These are phyloP conservation scores for Paraglomus occultum DNA, from an alignment of 192 early-diverging fungal species.

Conservation along the genomic window DNA sequence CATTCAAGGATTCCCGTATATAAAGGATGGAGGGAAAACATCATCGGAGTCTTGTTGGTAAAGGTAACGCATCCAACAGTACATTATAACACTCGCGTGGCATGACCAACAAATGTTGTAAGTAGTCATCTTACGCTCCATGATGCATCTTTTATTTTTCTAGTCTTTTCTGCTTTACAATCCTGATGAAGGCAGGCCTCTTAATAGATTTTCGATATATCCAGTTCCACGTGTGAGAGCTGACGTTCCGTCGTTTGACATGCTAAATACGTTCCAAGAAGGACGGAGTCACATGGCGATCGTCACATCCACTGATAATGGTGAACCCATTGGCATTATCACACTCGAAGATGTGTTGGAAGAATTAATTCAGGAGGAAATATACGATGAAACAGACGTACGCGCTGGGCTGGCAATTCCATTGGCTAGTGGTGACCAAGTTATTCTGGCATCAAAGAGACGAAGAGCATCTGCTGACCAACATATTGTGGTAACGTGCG, in stretches of 20 bases:
- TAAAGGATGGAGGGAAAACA: conserved; percentile 34
- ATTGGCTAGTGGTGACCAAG: conserved; percentile 21
- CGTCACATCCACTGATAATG: conserved; percentile 35
- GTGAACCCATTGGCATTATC: conserved; percentile 58
- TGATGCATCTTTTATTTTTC: conserved; percentile 20
- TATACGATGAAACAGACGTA: conserved; percentile 73
- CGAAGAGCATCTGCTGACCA: neutral
- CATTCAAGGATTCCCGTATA: conserved; percentile 69
- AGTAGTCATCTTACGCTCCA: conserved; percentile 28
- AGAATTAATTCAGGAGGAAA: conserved; percentile 80
- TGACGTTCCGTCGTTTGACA: conserved; percentile 51
- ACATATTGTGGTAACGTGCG: too few species aligned
- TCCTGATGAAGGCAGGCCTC: conserved; percentile 53
- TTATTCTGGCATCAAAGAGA: conserved; percentile 18
- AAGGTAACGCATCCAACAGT: conserved; percentile 16
- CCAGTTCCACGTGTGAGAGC: conserved; percentile 33
- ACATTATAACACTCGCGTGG: neutral
- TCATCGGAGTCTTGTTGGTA: conserved; percentile 27
- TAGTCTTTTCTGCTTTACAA: conserved; percentile 59
- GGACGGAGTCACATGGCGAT: conserved; percentile 76
- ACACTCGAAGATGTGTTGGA: conserved; percentile 80
- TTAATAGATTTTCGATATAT: conserved; percentile 48
- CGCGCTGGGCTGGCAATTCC: neutral
- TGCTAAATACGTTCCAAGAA: conserved; percentile 77
- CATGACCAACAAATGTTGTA: conserved; percentile 18